Evolutionary conservation across 257 asterid species (phyloP), one percentile per base, ranked within the genome.

Genomic region (Forsythia viridissima): DNA sequence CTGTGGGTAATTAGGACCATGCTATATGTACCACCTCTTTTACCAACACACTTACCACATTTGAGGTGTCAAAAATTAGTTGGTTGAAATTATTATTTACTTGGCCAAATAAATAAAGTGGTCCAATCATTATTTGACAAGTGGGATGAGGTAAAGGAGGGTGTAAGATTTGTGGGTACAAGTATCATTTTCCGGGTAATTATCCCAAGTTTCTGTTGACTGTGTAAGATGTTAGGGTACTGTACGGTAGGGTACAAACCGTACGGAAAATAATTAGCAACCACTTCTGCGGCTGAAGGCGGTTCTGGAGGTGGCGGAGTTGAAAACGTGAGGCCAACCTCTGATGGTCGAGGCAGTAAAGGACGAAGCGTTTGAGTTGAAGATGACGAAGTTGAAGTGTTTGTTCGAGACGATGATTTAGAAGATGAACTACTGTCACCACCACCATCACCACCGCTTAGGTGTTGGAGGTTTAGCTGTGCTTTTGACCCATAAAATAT

Each of bases 311-410:
- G 79, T n/a, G 80, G 75, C 0, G 86, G 7, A 3, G 91, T 21
- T 0, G 86, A 79, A 38, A 73, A 86, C 3, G 84, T 82, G 0
- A 86, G 68, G 4, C 91, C 89, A 5, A 82, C 83, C 5, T 92
- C 95, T 4, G 97, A 70, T 6, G 98, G 98, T 24, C 93, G 87
- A 0, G 98, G 98, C 30, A 92, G 91, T 0, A 94, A 36, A 0
- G 98, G 98, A 10, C 98, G 97, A 0, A 94, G 92, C 9, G 84
- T 87, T 75, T 91, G 97, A 1, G 96, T 76, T 1, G 90, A 72
- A 5, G 87, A 55, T 0, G 90, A 84, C 0, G 85, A 84, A 0
- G 90, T 86, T 0, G 90, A 80, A 4, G 88, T 76, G 70, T 51
- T 76, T 0, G 84, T 59, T 0, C 89, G 76, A 1, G 90, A 81